Conservation (phyloP, 1,284 basidiomycete species). For the Heterobasidion annosum region DNA sequence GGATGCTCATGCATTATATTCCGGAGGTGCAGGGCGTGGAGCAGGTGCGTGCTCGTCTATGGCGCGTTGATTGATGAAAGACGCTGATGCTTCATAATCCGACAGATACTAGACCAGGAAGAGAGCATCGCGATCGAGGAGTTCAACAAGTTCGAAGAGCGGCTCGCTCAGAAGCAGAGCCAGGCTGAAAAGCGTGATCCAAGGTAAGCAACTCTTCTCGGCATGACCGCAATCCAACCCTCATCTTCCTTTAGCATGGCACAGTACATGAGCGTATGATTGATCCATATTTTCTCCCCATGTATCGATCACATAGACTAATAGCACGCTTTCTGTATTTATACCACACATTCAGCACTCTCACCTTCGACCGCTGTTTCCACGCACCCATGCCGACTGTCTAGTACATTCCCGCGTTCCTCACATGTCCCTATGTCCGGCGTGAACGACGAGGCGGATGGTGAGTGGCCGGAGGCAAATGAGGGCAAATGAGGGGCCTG, state of each 20-base stretch:
- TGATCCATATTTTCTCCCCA: neutral
- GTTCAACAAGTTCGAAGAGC: constrained; percentile 86
- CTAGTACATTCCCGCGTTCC: neutral
- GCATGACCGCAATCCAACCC: constrained; percentile 3
- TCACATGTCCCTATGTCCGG: too few relatives aligned
- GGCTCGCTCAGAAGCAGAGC: constrained; percentile 41
- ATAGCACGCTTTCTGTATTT: neutral
- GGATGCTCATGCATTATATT: constrained; percentile 99
- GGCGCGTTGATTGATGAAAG: neutral
- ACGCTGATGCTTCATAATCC: constrained; percentile 2
- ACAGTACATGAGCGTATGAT: constrained; percentile 56
- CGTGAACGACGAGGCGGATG: too few relatives aligned
- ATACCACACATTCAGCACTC: neutral
- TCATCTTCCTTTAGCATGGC: constrained; percentile 43
- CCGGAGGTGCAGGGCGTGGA: constrained; percentile 97
- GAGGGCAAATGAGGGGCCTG: too few relatives aligned
- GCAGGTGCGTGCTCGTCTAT: constrained; percentile 49
- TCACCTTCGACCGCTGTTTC: neutral
- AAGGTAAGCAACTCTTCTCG: constrained; percentile 23
- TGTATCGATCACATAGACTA: neutral
- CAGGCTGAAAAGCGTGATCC: constrained; percentile 26
- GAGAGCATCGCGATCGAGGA: constrained; percentile 85
- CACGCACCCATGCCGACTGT: neutral
- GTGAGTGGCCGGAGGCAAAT: too few relatives aligned
- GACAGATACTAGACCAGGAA: constrained; percentile 82